Conservation (phyloP, 139 green algal species). For the Volvox africanus region DNA sequence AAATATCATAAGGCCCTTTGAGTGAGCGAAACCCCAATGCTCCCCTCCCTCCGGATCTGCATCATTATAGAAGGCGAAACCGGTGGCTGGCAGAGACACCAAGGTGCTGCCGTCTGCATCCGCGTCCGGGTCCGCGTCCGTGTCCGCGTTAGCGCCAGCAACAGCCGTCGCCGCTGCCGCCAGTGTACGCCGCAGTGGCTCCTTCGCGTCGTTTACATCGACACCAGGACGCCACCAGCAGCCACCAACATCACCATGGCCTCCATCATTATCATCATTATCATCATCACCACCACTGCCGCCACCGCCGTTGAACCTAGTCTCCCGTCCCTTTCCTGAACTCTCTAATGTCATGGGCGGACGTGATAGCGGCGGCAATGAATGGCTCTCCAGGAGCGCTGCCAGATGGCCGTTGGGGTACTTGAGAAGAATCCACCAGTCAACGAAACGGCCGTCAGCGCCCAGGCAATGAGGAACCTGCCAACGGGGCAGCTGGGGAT, state of each 20-base stretch:
- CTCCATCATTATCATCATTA: not conserved
- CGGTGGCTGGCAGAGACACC: not conserved
- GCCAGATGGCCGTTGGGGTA: not conserved
- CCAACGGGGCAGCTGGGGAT: not conserved
- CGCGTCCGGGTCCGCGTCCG: not conserved
- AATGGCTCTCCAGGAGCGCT: not conserved
- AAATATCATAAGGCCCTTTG: conserved; percentile 34
- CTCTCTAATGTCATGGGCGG: not conserved
- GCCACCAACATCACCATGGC: not conserved
- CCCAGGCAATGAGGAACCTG: not conserved
- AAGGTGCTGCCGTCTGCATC: not conserved
- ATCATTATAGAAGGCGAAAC: conserved; percentile 41
- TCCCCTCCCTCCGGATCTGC: conserved; percentile 35
- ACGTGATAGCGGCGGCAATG: not conserved
- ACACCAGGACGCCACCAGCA: not conserved
- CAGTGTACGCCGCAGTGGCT: not conserved
- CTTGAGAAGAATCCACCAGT: conserved; percentile 41
- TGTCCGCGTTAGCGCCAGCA: not conserved
- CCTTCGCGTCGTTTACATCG: conserved; percentile 1
- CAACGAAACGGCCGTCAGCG: not conserved
- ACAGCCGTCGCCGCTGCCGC: not conserved
- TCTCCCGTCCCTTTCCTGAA: not conserved
- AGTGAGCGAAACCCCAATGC: conserved; percentile 27
- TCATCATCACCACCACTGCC: not conserved
- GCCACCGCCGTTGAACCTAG: too few relatives aligned